A percentile compares a stretch with the other conserved stretches of the same genome.
Conservation (phyloP, 305 asterid species). For the Solanum hybrid region DNA sequence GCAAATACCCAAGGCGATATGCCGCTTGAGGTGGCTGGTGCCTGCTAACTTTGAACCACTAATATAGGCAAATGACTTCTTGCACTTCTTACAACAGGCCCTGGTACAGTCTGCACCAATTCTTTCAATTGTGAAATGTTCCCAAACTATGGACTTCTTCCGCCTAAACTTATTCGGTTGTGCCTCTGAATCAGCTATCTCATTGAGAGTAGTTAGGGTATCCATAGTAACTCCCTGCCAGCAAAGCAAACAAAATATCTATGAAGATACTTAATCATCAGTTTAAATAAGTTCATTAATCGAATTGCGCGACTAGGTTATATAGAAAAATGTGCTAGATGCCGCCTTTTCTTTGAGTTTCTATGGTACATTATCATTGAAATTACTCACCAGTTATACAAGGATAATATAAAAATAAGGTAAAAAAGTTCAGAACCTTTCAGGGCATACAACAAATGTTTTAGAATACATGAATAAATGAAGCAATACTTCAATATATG, state of each 20-base stretch:
- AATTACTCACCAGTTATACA: neutral
- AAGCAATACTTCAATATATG: neutral
- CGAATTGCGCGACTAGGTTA: neutral
- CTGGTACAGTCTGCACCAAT: conserved; percentile 37
- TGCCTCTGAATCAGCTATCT: conserved; percentile 34
- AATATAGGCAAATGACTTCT: conserved; percentile 64
- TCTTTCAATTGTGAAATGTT: conserved; percentile 51
- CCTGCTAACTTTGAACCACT: conserved; percentile 75
- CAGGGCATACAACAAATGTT: neutral
- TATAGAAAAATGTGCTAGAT: neutral
- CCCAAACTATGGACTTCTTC: conserved; percentile 85
- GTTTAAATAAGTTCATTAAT: neutral
- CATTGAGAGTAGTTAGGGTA: conserved; percentile 23
- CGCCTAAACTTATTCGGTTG: conserved; percentile 49
- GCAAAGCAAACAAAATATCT: neutral
- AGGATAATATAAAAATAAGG: neutral
- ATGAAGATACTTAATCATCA: neutral
- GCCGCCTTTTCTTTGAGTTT: neutral
- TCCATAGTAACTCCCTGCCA: conserved; percentile 27
- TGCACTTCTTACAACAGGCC: conserved; percentile 81
- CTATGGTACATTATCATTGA: neutral
- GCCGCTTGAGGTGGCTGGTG: conserved; percentile 89
- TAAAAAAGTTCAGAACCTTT: neutral
- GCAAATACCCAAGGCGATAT: conserved; percentile 69
- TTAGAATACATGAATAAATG: neutral